These are phyloP conservation scores for Fomitopsis pinicola DNA, from an alignment of 1,284 basidiomycete genomes.

Conservation along the genomic window DNA sequence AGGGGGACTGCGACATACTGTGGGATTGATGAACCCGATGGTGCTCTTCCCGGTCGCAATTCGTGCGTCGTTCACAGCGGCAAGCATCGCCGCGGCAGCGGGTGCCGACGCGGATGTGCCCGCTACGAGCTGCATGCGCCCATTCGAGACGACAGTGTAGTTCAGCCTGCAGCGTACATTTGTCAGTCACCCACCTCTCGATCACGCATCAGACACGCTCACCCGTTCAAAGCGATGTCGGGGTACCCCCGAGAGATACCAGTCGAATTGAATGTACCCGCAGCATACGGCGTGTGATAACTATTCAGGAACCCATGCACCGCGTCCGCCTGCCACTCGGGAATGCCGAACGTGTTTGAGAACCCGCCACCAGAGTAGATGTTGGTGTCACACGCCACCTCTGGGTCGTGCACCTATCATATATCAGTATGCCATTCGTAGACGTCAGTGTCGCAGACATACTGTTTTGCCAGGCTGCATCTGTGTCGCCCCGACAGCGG, in stretches of 20 bases:
- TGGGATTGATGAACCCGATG: constrained; percentile 58
- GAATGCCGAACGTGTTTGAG: constrained; percentile 38
- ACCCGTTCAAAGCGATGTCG: constrained; percentile 42
- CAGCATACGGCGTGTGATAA: constrained; percentile 35
- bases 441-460: background rate
- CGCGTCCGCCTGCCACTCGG: constrained; percentile 33
- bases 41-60: constrained; percentile 33
- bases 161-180: constrained; percentile 32
- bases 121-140: constrained; percentile 16
- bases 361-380: constrained; percentile 44
- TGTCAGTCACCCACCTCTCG: background rate
- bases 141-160: constrained; percentile 31
- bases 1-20: background rate
- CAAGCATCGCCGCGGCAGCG: constrained; percentile 41
- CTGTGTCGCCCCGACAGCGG: constrained; percentile 15
- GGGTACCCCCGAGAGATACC: constrained; percentile 38
- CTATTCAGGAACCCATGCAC: constrained; percentile 30
- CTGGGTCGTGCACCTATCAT: constrained; percentile 38
- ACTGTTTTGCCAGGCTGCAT: constrained; percentile 2
- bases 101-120: constrained; percentile 5
- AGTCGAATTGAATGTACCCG: constrained; percentile 20
- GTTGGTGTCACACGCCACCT: constrained; percentile 36
- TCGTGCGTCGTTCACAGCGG: constrained; percentile 56
- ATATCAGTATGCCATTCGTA: background rate
- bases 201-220: constrained; percentile 1